phyloP scores from a whole-genome alignment of 2,329 filamentous ascomycete species.

The Chrysoporthe austroafricana region DNA sequence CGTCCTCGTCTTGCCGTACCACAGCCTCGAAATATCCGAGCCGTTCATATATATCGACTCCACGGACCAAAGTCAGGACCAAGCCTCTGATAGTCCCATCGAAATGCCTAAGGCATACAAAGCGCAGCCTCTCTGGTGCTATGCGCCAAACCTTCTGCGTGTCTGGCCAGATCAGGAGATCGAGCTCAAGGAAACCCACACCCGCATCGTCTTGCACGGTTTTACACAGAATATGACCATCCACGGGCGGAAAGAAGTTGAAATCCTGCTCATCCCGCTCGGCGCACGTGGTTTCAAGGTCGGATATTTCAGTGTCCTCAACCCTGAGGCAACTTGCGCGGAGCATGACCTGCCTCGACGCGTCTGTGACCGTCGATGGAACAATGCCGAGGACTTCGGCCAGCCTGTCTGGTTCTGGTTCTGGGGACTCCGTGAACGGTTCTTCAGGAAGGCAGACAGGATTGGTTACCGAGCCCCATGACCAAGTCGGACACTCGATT shows the following conservation, averaged over 20 bases:
- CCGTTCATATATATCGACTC: not conserved
- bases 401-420: not conserved
- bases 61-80: not conserved
- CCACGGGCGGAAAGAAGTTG: not conserved
- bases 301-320: not conserved
- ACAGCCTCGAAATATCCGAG: constrained; percentile 4
- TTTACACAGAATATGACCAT: not conserved
- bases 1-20: not conserved
- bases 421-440: not conserved
- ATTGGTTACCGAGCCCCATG: not conserved
- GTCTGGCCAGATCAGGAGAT: constrained; percentile 2
- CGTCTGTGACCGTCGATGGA: not conserved
- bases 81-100: not conserved
- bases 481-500: not conserved
- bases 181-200: not conserved
- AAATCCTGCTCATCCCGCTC: not conserved
- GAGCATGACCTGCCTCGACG: not conserved
- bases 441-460: constrained; percentile 1
- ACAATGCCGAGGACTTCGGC: not conserved
- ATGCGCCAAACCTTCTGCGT: not conserved
- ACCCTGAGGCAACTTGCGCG: not conserved
- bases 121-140: not conserved
- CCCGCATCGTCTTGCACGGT: not conserved
- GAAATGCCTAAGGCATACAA: not conserved
- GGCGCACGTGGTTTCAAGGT: not conserved